phyloP scores from a whole-genome alignment of 306 rosid species.

The Medicago lupulina region DNA sequence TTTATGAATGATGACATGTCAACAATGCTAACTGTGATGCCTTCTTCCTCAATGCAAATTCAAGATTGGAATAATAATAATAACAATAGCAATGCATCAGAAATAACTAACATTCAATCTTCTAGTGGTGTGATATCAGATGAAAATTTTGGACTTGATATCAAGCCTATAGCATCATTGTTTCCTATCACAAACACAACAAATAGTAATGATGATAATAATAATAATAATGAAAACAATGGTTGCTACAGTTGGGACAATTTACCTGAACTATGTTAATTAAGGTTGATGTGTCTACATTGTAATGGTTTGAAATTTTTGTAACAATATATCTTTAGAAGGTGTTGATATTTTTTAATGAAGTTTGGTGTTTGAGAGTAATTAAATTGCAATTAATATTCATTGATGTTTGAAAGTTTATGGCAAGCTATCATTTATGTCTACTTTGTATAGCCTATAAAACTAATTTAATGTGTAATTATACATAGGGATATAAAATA shows the following conservation, averaged over 20 bases:
- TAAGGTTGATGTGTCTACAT: constrained; percentile 31
- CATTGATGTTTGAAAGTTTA: background rate
- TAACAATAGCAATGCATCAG: constrained; percentile 29
- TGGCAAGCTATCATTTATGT: background rate
- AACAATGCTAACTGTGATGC: constrained; percentile 56
- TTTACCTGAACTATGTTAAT: constrained; percentile 70
- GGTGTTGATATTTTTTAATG: background rate
- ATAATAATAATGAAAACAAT: constrained; percentile 49
- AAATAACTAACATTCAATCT: constrained; percentile 56
- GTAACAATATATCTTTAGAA: constrained; percentile 28
- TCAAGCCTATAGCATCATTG: constrained; percentile 67
- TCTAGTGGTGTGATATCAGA: constrained; percentile 48
- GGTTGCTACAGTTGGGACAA: constrained; percentile 71
- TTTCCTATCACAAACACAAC: constrained; percentile 62
- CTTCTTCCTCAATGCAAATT: constrained; percentile 53
- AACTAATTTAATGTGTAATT: too few species aligned
- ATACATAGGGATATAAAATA: too few species aligned
- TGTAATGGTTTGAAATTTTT: constrained; percentile 17
- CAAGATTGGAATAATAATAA: constrained; percentile 62
- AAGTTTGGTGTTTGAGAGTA: constrained; percentile 19
- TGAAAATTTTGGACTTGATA: constrained; percentile 57
- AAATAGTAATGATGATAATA: constrained; percentile 11
- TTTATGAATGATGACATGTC: constrained; percentile 66
- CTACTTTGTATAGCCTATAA: background rate
- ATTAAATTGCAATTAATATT: background rate